Base-by-base conservation (phyloP, 768 basidiomycete species). In the Phaeotremella fagi region DNA sequence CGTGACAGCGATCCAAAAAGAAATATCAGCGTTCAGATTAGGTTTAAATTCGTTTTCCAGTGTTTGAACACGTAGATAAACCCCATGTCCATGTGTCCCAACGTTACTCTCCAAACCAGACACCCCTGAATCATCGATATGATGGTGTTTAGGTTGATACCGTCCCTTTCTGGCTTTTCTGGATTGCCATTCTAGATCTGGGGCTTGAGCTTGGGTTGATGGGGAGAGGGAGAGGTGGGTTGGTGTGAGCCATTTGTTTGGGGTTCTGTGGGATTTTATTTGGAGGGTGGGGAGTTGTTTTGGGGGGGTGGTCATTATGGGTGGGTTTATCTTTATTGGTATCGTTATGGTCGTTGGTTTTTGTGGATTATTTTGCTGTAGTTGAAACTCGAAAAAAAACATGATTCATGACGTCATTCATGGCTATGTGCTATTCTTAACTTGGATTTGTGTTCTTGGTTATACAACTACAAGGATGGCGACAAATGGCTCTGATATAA, bases 1-100 rank as follows among this genome's bases (percentile, higher is more conserved):
- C 1, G 58, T 38, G 16, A 71, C 49, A 2, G 73, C 73, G 6
- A 73, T 45, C 72, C 72, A 73, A 44, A 70, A 73, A 2, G 53
- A 57, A 20, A 72, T 48, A 57, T 73, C 72, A 28, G 50, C 42
- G 11, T 50, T 57, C 24, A 73, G 51, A 52, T 60, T 49, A 22
- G 66, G 63, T 38, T 68, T 70, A 22, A 71, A 61, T 20, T 59
- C 43, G 25, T 46, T 54, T 23, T 59, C 57, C 20, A 45, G 42
- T 7, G 33, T 28, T 33, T 64, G 41, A 16, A 64, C 26, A 31
- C 65, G 46, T n/a, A 57, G 15, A 20, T 48, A 33, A 15, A 48
- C 46, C 46, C 29, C 22, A 24, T 25, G 25, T 20, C 23, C 24
- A 20, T 45, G 50, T 53, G 45, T 31, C 43, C 16, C 15, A 25